These are phyloP conservation scores for Melaleuca quinquenervia DNA, from an alignment of 345 rosid species.

Conservation along the genomic window DNA sequence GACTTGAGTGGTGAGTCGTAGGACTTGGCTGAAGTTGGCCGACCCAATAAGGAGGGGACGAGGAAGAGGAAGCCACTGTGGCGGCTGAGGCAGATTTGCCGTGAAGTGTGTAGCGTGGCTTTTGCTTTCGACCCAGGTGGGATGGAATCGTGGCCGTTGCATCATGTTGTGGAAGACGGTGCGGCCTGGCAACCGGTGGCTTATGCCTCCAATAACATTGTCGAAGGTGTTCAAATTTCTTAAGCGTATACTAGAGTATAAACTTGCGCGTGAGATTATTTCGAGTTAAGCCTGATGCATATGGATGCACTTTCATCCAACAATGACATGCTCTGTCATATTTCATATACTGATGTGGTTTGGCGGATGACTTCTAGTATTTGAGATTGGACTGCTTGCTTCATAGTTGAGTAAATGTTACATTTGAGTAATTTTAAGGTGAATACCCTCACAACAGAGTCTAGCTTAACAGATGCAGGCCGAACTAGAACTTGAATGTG, in stretches of 20 bases:
- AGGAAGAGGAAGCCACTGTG: not conserved
- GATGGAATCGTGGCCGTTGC: not conserved
- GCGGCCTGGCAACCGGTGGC: not conserved
- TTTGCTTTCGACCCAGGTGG: not conserved
- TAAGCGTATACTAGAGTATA: too few species aligned
- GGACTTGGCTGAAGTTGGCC: not conserved
- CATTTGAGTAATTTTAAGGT: not conserved
- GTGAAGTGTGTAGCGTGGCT: not conserved
- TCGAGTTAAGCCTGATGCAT: not conserved
- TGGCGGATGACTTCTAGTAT: not conserved
- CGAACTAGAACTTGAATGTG: not conserved
- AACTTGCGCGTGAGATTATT: not conserved
- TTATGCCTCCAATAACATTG: not conserved
- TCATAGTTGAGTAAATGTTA: not conserved
- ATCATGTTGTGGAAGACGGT: not conserved
- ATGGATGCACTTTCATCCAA: not conserved
- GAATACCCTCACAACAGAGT: not conserved
- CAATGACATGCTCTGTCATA: not conserved
- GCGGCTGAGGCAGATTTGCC: not conserved
- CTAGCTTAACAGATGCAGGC: not conserved
- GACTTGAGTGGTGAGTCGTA: not conserved
- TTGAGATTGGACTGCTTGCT: not conserved
- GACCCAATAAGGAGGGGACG: not conserved
- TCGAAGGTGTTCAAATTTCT: not conserved
- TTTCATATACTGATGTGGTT: not conserved